These are phyloP conservation scores for Lentinula guzmanii DNA, from an alignment of 768 basidiomycete species.

Conservation along the genomic window DNA sequence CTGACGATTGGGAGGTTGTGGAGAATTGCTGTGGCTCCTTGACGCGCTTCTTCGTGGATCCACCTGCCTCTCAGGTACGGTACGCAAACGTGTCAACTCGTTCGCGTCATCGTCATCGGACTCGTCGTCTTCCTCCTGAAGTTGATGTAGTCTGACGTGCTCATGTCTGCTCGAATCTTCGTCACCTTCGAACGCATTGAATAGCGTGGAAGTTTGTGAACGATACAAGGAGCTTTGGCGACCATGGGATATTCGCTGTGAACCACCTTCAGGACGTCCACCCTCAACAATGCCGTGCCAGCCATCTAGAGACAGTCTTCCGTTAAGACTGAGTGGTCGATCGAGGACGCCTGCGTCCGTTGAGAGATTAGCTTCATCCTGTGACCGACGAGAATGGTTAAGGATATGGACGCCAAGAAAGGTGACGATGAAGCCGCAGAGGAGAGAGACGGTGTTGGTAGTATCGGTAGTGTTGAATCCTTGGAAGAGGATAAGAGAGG, in stretches of 20 bases:
- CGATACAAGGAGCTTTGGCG: constrained; percentile 64
- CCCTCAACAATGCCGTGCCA: constrained; percentile 44
- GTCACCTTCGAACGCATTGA: constrained; percentile 68
- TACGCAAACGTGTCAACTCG: constrained; percentile 20
- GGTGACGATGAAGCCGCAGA: constrained; percentile 87
- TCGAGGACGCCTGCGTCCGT: constrained; percentile 65
- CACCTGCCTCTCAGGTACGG: constrained; percentile 5
- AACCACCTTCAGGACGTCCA: constrained; percentile 23
- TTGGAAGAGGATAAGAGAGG: constrained; percentile 94
- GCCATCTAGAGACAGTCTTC: constrained; percentile 74
- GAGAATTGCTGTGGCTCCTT: constrained; percentile 53
- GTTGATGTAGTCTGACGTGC: constrained; percentile 49
- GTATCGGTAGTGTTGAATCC: constrained; percentile 89
- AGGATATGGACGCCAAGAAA: constrained; percentile 97
- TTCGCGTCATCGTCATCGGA: constrained; percentile 41
- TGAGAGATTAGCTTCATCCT: constrained; percentile 28
- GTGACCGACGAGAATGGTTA: constrained; percentile 63
- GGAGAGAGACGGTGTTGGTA: constrained; percentile 77
- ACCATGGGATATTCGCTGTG: constrained; percentile 40
- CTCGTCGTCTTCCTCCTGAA: constrained; percentile 68
- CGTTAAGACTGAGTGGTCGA: constrained; percentile 75
- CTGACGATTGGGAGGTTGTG: constrained; percentile 19
- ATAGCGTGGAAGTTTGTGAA: constrained; percentile 59
- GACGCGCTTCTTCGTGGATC: constrained; percentile 26
- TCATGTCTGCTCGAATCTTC: constrained; percentile 26